Evolutionary conservation across 768 basidiomycete genomes (phyloP).

Genomic region (button mushroom (Agaricus bisporus)): DNA sequence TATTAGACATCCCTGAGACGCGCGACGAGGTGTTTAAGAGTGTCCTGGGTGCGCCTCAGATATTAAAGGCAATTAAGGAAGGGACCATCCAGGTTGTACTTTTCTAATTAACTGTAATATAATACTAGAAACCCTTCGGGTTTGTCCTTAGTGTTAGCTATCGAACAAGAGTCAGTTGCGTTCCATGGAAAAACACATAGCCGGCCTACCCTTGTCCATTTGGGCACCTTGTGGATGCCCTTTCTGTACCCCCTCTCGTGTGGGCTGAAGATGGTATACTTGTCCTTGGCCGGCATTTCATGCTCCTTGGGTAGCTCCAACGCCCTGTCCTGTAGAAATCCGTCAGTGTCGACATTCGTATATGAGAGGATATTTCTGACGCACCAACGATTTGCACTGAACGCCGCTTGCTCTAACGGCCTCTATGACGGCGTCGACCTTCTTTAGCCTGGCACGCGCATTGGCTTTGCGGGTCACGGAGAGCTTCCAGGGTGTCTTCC

Average conservation of each 20-base stretch:
- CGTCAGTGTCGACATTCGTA: neutral
- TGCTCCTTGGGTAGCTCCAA: constrained; percentile 86
- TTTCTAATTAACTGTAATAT: constrained; percentile 39
- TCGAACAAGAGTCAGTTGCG: constrained; percentile 6
- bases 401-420: constrained; percentile 81
- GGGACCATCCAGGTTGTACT: constrained; percentile 79
- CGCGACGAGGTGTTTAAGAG: constrained; percentile 75
- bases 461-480: constrained; percentile 91
- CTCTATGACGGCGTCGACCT: constrained; percentile 90
- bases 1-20: constrained; percentile 82
- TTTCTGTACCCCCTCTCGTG: constrained; percentile 77
- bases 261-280: constrained; percentile 86
- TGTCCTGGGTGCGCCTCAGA: constrained; percentile 56
- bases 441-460: constrained; percentile 81
- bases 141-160: constrained; percentile 85
- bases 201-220: constrained; percentile 81
- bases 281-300: constrained; percentile 90
- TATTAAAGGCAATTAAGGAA: constrained; percentile 57
- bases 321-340: constrained; percentile 49
- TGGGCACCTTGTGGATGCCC: constrained; percentile 96
- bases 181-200: neutral
- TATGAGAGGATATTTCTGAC: constrained; percentile 20
- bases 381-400: constrained; percentile 67
- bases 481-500: constrained; percentile 94
- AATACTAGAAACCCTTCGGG: constrained; percentile 79